phyloP scores from a whole-genome alignment of 768 basidiomycete genomes.

The Mrakia hoshinonis region DNA sequence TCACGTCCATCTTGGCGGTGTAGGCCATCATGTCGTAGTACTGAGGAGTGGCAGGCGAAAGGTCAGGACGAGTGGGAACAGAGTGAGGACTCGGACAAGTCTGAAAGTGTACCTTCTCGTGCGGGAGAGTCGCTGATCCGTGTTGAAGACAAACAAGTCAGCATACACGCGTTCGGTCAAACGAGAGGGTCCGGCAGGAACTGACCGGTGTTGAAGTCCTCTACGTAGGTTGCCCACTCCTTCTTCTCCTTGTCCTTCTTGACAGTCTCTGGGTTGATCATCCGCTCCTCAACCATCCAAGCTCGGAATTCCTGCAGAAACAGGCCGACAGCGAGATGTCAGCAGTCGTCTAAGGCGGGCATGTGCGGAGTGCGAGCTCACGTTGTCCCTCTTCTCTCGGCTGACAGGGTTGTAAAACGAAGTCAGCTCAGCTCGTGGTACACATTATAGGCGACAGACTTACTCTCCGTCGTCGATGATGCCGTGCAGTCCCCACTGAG shows the following conservation, averaged over 20 bases:
- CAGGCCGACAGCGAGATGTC: neutral
- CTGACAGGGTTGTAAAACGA: constrained; percentile 43
- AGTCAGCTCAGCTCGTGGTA: neutral
- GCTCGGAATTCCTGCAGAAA: constrained; percentile 62
- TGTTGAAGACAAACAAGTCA: neutral
- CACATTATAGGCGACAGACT: constrained; percentile 37
- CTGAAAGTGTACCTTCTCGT: constrained; percentile 55
- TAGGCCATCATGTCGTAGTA: constrained; percentile 86
- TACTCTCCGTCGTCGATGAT: constrained; percentile 78
- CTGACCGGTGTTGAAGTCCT: constrained; percentile 41
- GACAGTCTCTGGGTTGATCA: constrained; percentile 58
- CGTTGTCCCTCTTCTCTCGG: constrained; percentile 62
- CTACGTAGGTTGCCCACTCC: constrained; percentile 35
- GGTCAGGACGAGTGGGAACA: too few relatives aligned
- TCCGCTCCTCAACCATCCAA: constrained; percentile 54
- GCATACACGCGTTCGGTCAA: neutral
- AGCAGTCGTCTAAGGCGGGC: neutral
- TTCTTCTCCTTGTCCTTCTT: neutral
- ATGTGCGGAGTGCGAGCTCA: too few relatives aligned
- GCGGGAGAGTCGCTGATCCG: constrained; percentile 68
- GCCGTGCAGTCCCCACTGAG: constrained; percentile 84
- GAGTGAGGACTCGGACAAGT: neutral
- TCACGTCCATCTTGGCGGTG: constrained; percentile 70
- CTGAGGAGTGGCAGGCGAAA: constrained; percentile 23
- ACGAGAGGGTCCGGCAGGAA: neutral